Evolutionary conservation across 164 flowering plant species (phyloP).

Genomic region (Paratinospora sagittata): DNA sequence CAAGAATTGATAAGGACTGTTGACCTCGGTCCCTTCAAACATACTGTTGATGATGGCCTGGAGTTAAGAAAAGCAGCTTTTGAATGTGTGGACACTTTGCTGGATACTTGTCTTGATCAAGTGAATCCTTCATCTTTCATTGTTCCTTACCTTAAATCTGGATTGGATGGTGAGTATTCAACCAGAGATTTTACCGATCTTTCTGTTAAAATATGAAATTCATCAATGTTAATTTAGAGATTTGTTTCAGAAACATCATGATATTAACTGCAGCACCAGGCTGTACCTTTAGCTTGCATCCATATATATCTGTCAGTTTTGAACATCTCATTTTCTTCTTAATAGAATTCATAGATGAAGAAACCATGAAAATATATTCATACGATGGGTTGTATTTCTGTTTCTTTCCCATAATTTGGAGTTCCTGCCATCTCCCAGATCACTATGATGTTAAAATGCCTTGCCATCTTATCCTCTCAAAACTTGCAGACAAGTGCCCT

Average conservation of each 20-base stretch:
- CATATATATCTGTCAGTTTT: not conserved
- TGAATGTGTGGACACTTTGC: conserved; percentile 94
- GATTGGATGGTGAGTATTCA: conserved; percentile 70
- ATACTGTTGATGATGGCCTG: conserved; percentile 96
- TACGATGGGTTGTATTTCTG: not conserved
- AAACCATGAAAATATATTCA: not conserved
- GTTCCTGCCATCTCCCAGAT: conserved; percentile 43
- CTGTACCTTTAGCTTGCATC: not conserved
- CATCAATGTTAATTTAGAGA: not conserved
- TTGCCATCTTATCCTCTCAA: conserved; percentile 96
- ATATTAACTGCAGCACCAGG: not conserved
- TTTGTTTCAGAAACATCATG: not conserved
- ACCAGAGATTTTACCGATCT: not conserved
- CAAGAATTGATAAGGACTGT: conserved; percentile 95
- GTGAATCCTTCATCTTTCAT: conserved; percentile 97
- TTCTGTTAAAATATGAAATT: not conserved
- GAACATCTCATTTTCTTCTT: not conserved
- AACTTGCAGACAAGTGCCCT: conserved; percentile 94
- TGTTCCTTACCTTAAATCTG: conserved; percentile 92
- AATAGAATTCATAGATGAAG: not conserved
- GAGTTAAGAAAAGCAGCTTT: conserved; percentile 98
- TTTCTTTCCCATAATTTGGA: not conserved
- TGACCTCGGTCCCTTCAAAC: conserved; percentile 99
- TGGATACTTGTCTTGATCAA: conserved; percentile 97
- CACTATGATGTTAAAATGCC: conserved; percentile 99